Percentiles rank a stretch among this genome's conserved stretches.
Conservation (phyloP, 2,329 filamentous ascomycete genomes). For the Aspergillus fumigatus region DNA sequence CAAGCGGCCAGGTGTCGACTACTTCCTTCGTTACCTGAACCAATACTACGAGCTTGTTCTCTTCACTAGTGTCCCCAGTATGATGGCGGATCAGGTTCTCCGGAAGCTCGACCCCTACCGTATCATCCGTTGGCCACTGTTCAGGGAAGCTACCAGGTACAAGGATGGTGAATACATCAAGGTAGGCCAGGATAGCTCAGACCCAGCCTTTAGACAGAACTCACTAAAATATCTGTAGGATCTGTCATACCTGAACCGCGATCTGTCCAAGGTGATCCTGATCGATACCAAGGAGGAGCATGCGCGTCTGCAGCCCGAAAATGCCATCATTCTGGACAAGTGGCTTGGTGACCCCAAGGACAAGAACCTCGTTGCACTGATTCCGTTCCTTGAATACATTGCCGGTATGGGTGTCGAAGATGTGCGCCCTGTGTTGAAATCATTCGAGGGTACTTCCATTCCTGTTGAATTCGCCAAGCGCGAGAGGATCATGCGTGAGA, state of each 20-base stretch:
- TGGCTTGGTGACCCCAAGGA: constrained; percentile 84
- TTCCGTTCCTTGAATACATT: constrained; percentile 96
- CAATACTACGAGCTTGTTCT: constrained; percentile 98
- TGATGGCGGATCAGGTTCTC: constrained; percentile 79
- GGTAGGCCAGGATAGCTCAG: constrained; percentile 47
- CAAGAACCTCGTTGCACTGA: constrained; percentile 78
- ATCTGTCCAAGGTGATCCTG: constrained; percentile 90
- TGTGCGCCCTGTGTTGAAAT: constrained; percentile 78
- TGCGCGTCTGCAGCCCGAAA: constrained; percentile 88
- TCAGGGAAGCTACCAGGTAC: constrained; percentile 94
- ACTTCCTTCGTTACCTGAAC: constrained; percentile 93
- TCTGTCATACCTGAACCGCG: constrained; percentile 94
- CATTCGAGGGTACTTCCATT: constrained; percentile 84
- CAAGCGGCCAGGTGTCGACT: constrained; percentile 92
- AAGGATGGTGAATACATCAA: constrained; percentile 96
- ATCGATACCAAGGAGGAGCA: constrained; percentile 82
- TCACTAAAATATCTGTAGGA: constrained; percentile 54
- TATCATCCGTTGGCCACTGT: constrained; percentile 92
- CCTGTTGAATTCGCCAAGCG: constrained; percentile 84
- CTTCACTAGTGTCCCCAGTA: constrained; percentile 83
- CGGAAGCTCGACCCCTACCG: constrained; percentile 93
- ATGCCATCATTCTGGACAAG: constrained; percentile 84
- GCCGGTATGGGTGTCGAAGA: constrained; percentile 89
- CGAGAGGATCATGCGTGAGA: constrained; percentile 77
- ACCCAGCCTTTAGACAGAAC: background rate